Conservation (phyloP, 2,329 filamentous ascomycete species). For the Alternaria consortialis region DNA sequence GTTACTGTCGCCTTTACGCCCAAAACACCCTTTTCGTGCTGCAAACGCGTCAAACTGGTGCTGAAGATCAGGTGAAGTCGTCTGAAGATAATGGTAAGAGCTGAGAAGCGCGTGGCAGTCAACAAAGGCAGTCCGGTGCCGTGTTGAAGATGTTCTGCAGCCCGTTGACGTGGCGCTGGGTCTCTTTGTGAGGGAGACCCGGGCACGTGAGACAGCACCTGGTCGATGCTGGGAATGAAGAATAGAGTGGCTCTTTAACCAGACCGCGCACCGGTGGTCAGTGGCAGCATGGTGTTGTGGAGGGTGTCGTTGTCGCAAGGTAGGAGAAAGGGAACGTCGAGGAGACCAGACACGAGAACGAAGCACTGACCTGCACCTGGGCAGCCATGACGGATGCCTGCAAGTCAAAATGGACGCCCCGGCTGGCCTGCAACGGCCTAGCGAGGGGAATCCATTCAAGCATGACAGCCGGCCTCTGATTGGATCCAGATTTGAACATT, state of each 20-base stretch:
- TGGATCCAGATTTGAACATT: constrained; percentile 27
- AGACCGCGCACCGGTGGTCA: constrained; percentile 27
- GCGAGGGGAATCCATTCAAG: constrained; percentile 18
- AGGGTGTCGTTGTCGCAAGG: constrained; percentile 27
- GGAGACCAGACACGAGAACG: constrained; percentile 41
- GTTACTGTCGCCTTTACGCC: constrained; percentile 26
- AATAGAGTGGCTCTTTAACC: constrained; percentile 24
- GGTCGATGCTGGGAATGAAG: constrained; percentile 4
- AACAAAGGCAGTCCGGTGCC: constrained; percentile 14
- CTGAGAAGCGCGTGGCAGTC: constrained; percentile 9
- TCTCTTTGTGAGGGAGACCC: constrained; percentile 28
- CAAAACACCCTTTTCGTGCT: constrained; percentile 18
- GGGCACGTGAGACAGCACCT: constrained; percentile 34
- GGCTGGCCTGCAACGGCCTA: constrained; percentile 26
- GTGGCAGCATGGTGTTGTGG: constrained; percentile 38
- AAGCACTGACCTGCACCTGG: constrained; percentile 27
- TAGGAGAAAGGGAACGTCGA: constrained; percentile 38
- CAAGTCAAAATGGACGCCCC: constrained; percentile 28
- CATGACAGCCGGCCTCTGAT: constrained; percentile 17
- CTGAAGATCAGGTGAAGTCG: background rate
- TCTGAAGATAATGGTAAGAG: constrained; percentile 3
- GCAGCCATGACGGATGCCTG: constrained; percentile 33
- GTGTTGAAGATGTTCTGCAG: constrained; percentile 18
- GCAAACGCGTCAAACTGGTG: constrained; percentile 20
- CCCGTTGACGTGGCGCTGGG: constrained; percentile 49